Percentiles rank a stretch among this genome's conserved stretches.
These are phyloP conservation scores for Anisodus tanguticus DNA, from an alignment of 257 asterid genomes.

Conservation along the genomic window DNA sequence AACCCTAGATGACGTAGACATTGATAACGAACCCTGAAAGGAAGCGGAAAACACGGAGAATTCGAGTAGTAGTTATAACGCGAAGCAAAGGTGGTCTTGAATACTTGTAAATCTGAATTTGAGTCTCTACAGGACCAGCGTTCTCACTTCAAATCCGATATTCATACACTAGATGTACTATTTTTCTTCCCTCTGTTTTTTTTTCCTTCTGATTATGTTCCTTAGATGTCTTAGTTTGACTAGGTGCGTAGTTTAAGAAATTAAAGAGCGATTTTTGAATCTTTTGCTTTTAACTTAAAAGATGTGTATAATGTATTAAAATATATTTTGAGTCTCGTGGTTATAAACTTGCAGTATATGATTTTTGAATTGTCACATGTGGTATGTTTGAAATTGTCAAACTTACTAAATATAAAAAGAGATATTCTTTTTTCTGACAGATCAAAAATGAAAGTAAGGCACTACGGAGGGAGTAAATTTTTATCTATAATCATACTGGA, in stretches of 20 bases:
- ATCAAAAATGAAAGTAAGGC: no score
- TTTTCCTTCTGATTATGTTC: not conserved
- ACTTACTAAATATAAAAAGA: no score
- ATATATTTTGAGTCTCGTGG: no score
- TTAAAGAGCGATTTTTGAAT: no score
- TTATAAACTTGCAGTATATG: no score
- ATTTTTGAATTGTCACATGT: no score
- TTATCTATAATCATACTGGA: not conserved
- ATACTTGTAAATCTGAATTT: conserved; percentile 87
- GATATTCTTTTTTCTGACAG: no score
- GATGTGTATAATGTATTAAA: no score
- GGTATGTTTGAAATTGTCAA: no score
- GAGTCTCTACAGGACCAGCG: conserved; percentile 94
- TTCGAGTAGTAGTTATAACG: conserved; percentile 10
- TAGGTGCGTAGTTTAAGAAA: no score
- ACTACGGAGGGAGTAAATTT: not conserved
- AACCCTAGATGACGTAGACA: conserved; percentile 37
- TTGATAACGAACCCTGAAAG: conserved; percentile 30
- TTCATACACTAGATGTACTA: conserved; percentile 86
- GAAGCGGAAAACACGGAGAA: conserved; percentile 30
- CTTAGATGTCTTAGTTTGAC: no score
- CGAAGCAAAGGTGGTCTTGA: conserved; percentile 89
- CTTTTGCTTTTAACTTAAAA: no score
- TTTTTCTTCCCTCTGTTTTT: not conserved
- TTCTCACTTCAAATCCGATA: conserved; percentile 86